Base-by-base conservation (phyloP, 2,329 filamentous ascomycete genomes). In the Sclerotinia subarctica region DNA sequence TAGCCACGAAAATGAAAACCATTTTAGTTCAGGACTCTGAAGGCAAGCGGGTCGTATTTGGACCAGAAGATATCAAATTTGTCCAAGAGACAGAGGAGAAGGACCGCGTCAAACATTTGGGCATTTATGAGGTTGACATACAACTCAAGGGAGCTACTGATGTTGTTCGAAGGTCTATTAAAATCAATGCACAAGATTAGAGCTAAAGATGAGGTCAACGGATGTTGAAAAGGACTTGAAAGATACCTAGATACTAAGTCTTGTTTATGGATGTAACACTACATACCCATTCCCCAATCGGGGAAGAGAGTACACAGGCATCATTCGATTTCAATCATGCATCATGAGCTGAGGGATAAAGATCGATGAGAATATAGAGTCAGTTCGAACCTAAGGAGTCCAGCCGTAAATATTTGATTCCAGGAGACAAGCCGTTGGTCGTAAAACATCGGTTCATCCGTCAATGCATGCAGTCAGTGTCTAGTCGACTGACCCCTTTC, bases 101-200 rank as follows among this genome's bases (percentile, higher is more conserved):
- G 38, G 80, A 80, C 68, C 80, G 81, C 54, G 80, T 87, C 58
- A 86, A 86, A 78, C 77, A 81, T 70, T 72, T 86, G 26, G 85
- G 85, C 56, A 79, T 81, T 66, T 87, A 81, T 75, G 79, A 80
- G 68, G 78, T 86, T 54, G 81, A 84, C 74, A 82, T 87, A 67
- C 78, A 74, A 69, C 73, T 85, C 59, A 81, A 81, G 64, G 84
- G 84, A 10, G 78, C 79, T n/a, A 77, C 79, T 56, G 75, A 78
- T 66, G 73, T 74, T 10, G 72, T 83, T n/a, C 78, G 75, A 70
- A 78, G 81, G 72, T 78, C 75, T 5, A 78, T 83, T 35, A 76
- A 77, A 67, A 79, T 84, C 35, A 74, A 76, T 69, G 76, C 78
- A 59, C 78, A 81, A 71, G 78, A 78, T 47, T 73, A 66, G 70